Conservation (phyloP, 805 yeast species). For the Metschnikowia continentalis region DNA sequence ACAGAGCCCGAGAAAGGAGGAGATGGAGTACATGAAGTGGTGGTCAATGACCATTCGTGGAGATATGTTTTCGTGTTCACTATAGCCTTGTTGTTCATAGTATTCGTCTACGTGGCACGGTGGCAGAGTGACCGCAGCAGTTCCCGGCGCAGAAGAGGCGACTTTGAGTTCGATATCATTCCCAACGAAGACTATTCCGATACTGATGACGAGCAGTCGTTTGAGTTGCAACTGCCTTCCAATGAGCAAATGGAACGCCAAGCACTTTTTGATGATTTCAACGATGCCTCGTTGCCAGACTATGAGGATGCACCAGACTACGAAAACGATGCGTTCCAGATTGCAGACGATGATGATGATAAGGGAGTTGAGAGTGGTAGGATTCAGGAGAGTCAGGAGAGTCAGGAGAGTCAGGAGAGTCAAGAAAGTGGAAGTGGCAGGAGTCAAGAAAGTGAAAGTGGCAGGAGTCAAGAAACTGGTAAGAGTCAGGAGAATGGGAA, state of each 20-base stretch:
- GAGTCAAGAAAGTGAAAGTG: too few species aligned
- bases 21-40: constrained; percentile 31
- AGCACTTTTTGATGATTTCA: constrained; percentile 37
- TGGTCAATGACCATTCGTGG: constrained; percentile 44
- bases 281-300: constrained; percentile 35
- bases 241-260: constrained; percentile 36
- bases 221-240: constrained; percentile 27
- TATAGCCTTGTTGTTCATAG: constrained; percentile 49
- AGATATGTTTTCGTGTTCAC: constrained; percentile 60
- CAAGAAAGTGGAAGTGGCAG: too few species aligned
- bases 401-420: too few species aligned
- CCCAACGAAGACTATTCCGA: constrained; percentile 57
- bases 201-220: constrained; percentile 32
- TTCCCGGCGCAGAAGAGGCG: constrained; percentile 56
- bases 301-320: constrained; percentile 31
- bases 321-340: constrained; percentile 38
- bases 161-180: constrained; percentile 73
- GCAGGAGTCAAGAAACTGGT: too few species aligned
- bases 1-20: background rate
- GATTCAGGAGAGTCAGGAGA: too few species aligned
- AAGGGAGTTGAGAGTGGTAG: too few species aligned
- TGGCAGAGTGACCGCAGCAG: constrained; percentile 38
- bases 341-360: constrained; percentile 35
- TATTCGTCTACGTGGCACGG: constrained; percentile 44
- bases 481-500: too few species aligned